Evolutionary conservation across 768 basidiomycete species (phyloP), one percentile per base, ranked within the genome.

Genomic region (Arthromyces matolae): DNA sequence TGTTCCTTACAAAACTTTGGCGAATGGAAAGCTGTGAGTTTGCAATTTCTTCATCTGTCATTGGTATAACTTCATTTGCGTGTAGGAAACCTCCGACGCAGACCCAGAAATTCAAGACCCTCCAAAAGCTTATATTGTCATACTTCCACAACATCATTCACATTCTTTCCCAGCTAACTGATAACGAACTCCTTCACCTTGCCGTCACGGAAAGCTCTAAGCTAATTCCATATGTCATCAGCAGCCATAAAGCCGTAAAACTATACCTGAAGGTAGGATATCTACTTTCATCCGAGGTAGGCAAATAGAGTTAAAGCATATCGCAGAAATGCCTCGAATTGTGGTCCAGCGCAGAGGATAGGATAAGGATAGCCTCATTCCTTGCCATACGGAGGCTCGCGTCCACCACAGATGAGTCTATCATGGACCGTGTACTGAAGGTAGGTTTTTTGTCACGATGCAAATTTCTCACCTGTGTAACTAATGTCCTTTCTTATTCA

Each of bases 131-230:
- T 35, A 81, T 94, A 48, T 71, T 92, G 14, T 91, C 93, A 3
- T 92, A 90, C 68, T 93, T 97, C 64, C 81, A 86, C 66, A 96
- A 94, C 59, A 68, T 90, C 48, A 75, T 92, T 16, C 83, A 89
- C 55, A 65, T 97, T 34, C 73, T 94, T 47, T 78, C 80, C 3
- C 86, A 94, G 50, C 72, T 93, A 47, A 78, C 84, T 42, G 80
- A 90, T 60, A 67, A 74, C 49, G 79, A 85, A 20, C 72, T 77
- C 54, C 67, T 86, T 24, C 76, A 82, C 6, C 73, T 91, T 12
- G 87, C 90, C 1, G 70, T 97, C 45, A 72, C 76, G 2, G 95
- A 97, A 67, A 92, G 86, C 49, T 81, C 87, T 1, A 96, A 93
- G 66, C 73, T 98, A 22, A 68, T 97, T 5, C 95, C 96, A 0